Evolutionary conservation across 345 rosid genomes (phyloP), one percentile per base, ranked within the genome.

Genomic region (Sonneratia caseolaris): DNA sequence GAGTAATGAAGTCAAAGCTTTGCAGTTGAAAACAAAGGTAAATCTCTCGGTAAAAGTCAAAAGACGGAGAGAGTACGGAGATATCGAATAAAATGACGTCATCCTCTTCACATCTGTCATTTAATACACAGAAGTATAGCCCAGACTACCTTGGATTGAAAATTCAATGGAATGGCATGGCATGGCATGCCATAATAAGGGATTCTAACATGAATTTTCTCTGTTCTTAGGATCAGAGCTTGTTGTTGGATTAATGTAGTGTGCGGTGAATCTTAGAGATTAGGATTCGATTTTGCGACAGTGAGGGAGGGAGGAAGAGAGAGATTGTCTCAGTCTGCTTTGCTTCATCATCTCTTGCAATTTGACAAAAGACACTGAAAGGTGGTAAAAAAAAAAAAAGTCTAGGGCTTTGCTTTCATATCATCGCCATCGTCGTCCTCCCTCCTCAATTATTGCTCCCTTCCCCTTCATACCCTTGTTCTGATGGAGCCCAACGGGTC

Each of bases 401-500:
- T 64, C 68, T 61, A 71, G 74, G 74, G 69, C 37, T 72, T 64
- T 45, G 43, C 70, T 68, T 68, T 37, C 69, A 37, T 38, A 45
- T 67, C 69, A 67, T 40, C 69, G 14, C 15, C 27, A 4, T 67
- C 69, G 4, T 37, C 68, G 0, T 37, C 45, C 2, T 38, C 19
- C 32, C 24, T 19, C 70, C 70, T 55, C 72, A 49, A 70, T 70
- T 51, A 70, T 47, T 51, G 61, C 72, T 53, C 45, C 19, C 49
- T 67, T 40, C 45, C 6, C 47, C 24, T 61, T 35, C 13, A 59
- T 57, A 56, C 47, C 38, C 37, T 59, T 36, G 45, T 75, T 78
- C 68, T 62, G 80, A 82, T 86, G 88, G 92, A 88, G 76, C 82
- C 86, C 78, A 82, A 78, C 68, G 77, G 71, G 75, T 79, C 82